Conservation (phyloP, 2,329 filamentous ascomycete genomes). For the Fusarium fracticaudum region DNA sequence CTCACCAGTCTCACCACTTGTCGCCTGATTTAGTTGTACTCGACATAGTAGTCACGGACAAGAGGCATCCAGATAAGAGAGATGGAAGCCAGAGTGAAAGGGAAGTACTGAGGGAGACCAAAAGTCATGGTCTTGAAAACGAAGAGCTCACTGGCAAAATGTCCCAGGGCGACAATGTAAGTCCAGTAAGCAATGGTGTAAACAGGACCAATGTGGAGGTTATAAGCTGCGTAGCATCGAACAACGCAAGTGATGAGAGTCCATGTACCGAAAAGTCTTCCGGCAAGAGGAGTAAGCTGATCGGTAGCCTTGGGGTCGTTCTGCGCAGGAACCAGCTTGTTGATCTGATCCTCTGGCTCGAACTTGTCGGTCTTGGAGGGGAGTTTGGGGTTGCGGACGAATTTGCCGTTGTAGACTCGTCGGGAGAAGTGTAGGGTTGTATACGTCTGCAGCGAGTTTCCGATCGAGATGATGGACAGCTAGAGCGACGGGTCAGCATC, state of each 20-base stretch:
- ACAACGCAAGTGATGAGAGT: conserved; percentile 81
- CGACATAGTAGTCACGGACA: conserved; percentile 77
- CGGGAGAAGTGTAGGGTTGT: conserved; percentile 80
- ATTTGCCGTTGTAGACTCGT: conserved; percentile 82
- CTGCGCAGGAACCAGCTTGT: conserved; percentile 60
- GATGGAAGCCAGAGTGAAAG: conserved; percentile 60
- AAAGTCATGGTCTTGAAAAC: conserved; percentile 80
- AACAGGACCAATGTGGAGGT: conserved; percentile 75
- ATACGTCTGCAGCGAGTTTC: conserved; percentile 88
- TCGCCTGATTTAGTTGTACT: conserved; percentile 44
- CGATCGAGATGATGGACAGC: conserved; percentile 84
- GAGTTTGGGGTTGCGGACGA: conserved; percentile 61
- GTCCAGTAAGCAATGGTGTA: conserved; percentile 87
- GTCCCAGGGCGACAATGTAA: conserved; percentile 78
- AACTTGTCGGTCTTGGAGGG: conserved; percentile 52
- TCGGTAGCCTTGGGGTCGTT: conserved; percentile 60
- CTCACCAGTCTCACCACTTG: background rate
- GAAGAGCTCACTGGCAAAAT: conserved; percentile 84
- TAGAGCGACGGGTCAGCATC: conserved; percentile 50
- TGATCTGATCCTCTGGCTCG: conserved; percentile 62
- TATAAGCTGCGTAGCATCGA: conserved; percentile 84
- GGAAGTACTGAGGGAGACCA: conserved; percentile 64
- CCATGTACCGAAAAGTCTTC: conserved; percentile 88
- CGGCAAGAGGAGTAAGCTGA: conserved; percentile 78
- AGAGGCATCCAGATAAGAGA: conserved; percentile 69